Percentiles rank a stretch among this genome's conserved stretches.
Evolutionary conservation across 1,284 basidiomycete species (phyloP).

Genomic region (Neonothopanus nambi): DNA sequence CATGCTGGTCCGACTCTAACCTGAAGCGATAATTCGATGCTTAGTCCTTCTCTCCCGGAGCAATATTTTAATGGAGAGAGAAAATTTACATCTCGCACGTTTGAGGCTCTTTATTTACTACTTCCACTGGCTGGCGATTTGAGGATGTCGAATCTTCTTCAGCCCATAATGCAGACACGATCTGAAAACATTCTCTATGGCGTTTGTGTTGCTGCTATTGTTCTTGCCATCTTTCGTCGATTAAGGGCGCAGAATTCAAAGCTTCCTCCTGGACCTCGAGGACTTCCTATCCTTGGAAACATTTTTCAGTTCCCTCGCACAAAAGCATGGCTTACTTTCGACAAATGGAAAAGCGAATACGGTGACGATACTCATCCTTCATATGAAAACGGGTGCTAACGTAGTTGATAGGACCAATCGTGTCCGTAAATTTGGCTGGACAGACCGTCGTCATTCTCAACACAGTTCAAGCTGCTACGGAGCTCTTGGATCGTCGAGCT

Average conservation of each 20-base stretch:
- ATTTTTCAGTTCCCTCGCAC: conserved; percentile 8
- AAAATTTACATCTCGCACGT: too few relatives aligned
- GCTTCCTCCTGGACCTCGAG: conserved; percentile 14
- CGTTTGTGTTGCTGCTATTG: too few relatives aligned
- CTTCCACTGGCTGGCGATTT: too few relatives aligned
- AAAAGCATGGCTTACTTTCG: conserved; percentile 3
- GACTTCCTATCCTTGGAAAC: conserved; percentile 14
- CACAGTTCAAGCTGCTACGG: conserved; percentile 9
- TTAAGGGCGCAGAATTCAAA: background rate
- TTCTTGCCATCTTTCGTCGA: too few relatives aligned
- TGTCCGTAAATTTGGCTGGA: conserved; percentile 11
- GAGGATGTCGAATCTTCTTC: too few relatives aligned
- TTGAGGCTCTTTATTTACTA: too few relatives aligned
- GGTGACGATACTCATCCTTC: background rate
- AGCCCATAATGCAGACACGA: too few relatives aligned
- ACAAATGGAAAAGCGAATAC: conserved; percentile 5
- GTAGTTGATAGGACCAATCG: conserved; percentile 9
- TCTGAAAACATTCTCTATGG: too few relatives aligned
- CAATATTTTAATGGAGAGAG: too few relatives aligned
- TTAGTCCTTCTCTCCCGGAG: too few relatives aligned
- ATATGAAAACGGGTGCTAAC: background rate
- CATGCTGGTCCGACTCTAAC: too few relatives aligned
- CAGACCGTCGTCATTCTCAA: conserved; percentile 13
- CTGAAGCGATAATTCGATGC: too few relatives aligned
- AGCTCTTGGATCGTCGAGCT: conserved; percentile 16